phyloP scores from a whole-genome alignment of 1,139 yeast genomes.

The Oligophagozyma castellii region DNA sequence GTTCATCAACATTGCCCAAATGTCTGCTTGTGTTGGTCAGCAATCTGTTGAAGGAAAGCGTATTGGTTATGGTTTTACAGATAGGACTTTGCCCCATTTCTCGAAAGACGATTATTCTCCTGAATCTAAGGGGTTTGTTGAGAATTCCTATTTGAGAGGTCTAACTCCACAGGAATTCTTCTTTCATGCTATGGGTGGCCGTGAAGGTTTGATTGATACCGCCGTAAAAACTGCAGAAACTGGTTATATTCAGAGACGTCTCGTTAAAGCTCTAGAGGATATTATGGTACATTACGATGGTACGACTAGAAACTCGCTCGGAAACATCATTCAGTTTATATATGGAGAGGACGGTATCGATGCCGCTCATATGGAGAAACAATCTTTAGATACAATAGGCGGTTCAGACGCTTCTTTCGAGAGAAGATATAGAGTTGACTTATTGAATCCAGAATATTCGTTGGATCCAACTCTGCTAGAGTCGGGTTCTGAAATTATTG shows the following conservation, averaged over 20 bases:
- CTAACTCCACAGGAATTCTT: constrained; percentile 97
- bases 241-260: constrained; percentile 97
- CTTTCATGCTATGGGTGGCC: constrained; percentile 99
- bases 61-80: constrained; percentile 94
- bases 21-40: constrained; percentile 99
- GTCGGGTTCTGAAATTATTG: constrained; percentile 81
- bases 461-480: constrained; percentile 66
- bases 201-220: constrained; percentile 99
- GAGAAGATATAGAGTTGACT: constrained; percentile 72
- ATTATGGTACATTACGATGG: constrained; percentile 99
- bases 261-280: constrained; percentile 96
- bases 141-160: constrained; percentile 93
- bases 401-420: constrained; percentile 81
- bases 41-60: constrained; percentile 99
- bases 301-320: constrained; percentile 93
- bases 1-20: constrained; percentile 94
- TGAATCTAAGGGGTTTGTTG: constrained; percentile 95
- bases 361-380: constrained; percentile 96
- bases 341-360: constrained; percentile 99
- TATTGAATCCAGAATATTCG: constrained; percentile 54
- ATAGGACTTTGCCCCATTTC: constrained; percentile 93
- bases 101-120: constrained; percentile 98
- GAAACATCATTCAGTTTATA: constrained; percentile 89
- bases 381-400: constrained; percentile 91
- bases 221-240: constrained; percentile 99